Conservation (phyloP, 1,139 yeast genomes). For the Zhuliangozyma blackwelliae region DNA sequence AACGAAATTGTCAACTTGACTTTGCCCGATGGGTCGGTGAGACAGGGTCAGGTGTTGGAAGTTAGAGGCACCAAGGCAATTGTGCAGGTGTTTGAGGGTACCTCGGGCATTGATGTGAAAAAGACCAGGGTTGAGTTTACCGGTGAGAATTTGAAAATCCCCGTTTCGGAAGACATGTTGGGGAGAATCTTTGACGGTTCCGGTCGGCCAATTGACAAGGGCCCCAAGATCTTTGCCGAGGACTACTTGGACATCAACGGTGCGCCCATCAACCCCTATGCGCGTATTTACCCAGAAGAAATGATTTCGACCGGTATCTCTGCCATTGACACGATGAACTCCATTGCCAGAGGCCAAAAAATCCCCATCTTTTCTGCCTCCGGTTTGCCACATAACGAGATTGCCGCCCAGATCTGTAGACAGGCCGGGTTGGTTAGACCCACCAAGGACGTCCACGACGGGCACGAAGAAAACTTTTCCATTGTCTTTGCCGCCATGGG, state of each 20-base stretch:
- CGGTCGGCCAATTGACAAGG: slow-evolving; percentile 97
- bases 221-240: slow-evolving; percentile 97
- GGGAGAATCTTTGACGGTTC: slow-evolving; percentile 99
- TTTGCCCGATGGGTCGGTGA: slow-evolving; percentile 85
- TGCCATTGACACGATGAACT: slow-evolving; percentile 98
- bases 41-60: slow-evolving; percentile 98
- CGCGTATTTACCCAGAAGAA: slow-evolving; percentile 98
- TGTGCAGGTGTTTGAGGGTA: slow-evolving; percentile 98
- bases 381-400: slow-evolving; percentile 98
- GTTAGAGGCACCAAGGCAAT: slow-evolving; percentile 96
- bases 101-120: slow-evolving; percentile 95
- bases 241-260: slow-evolving; percentile 98
- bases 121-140: slow-evolving; percentile 97
- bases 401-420: slow-evolving; percentile 99
- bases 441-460: slow-evolving; percentile 98
- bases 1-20: slow-evolving; percentile 96
- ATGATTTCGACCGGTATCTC: slow-evolving; percentile 99
- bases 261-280: slow-evolving; percentile 95
- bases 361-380: slow-evolving; percentile 98
- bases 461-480: slow-evolving; percentile 98
- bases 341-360: slow-evolving; percentile 99
- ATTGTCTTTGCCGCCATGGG: slow-evolving; percentile 94
- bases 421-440: slow-evolving; percentile 99
- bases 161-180: slow-evolving; percentile 94
- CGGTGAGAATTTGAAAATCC: slow-evolving; percentile 86